Conservation (phyloP, 108 stramenopile species). For the Stephanodiscus minutulus region DNA sequence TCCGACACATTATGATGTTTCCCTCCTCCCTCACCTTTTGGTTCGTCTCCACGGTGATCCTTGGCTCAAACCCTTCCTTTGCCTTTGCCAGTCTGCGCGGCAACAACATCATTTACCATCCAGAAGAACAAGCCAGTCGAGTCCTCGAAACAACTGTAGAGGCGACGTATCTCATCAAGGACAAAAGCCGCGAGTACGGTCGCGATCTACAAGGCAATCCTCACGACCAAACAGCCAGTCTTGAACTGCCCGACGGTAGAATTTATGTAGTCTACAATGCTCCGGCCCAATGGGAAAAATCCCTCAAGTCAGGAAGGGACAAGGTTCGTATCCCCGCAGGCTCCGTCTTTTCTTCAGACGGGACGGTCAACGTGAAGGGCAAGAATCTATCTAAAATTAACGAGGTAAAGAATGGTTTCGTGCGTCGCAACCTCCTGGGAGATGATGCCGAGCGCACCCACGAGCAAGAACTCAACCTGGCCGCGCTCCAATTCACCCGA, state of each 20-base stretch:
- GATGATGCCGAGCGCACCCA: background rate
- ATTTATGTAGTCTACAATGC: background rate
- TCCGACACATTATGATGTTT: too few species aligned
- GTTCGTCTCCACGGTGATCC: too few species aligned
- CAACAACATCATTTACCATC: too few species aligned
- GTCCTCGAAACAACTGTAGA: too few species aligned
- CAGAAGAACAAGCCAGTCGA: too few species aligned
- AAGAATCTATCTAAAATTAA: background rate
- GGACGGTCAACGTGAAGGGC: conserved; percentile 6
- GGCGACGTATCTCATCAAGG: conserved; percentile 1
- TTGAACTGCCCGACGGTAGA: conserved; percentile 2
- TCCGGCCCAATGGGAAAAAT: background rate
- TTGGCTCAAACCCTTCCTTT: too few species aligned
- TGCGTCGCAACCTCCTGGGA: background rate
- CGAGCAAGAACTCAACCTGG: conserved; percentile 2
- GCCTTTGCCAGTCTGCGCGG: too few species aligned
- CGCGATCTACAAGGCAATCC: background rate
- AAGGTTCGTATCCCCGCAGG: background rate
- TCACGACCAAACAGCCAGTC: background rate
- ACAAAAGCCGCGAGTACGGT: background rate
- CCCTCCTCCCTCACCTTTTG: too few species aligned
- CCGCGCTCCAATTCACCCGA: background rate
- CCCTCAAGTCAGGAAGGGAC: background rate
- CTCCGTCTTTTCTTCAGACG: background rate
- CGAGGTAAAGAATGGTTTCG: background rate